These are phyloP conservation scores for Basidiobolus meristosporus DNA, from an alignment of 371 early-diverging fungal genomes.

Conservation along the genomic window DNA sequence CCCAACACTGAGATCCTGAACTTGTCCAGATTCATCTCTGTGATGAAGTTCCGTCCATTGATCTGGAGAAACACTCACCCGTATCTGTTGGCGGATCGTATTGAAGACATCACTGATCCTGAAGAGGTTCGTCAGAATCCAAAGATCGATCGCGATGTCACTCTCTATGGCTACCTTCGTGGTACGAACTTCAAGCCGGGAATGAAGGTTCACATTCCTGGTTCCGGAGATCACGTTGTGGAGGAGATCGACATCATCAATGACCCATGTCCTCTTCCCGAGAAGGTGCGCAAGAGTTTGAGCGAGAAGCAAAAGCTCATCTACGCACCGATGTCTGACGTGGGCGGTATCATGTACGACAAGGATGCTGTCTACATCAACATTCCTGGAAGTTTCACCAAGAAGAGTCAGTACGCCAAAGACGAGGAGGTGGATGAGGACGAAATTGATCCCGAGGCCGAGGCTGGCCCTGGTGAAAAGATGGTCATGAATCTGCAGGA, in stretches of 20 bases:
- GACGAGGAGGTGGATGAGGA: slow-evolving; percentile 9
- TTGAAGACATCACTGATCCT: slow-evolving; percentile 92
- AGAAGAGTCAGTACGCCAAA: slow-evolving; percentile 5
- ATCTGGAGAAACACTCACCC: slow-evolving; percentile 93
- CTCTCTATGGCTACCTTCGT: slow-evolving; percentile 86
- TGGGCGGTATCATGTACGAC: slow-evolving; percentile 94
- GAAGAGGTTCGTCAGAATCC: slow-evolving; percentile 58
- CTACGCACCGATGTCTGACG: slow-evolving; percentile 96
- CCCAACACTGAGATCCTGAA: slow-evolving; percentile 84
- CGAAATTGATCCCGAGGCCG: slow-evolving; percentile 6
- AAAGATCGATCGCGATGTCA: slow-evolving; percentile 77
- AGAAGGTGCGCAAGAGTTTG: slow-evolving; percentile 71
- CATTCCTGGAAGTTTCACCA: slow-evolving; percentile 70
- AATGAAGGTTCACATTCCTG: slow-evolving; percentile 84
- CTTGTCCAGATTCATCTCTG: slow-evolving; percentile 87
- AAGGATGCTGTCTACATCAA: slow-evolving; percentile 96
- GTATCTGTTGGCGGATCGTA: slow-evolving; percentile 86
- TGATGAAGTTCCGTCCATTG: slow-evolving; percentile 92
- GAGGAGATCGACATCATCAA: slow-evolving; percentile 50
- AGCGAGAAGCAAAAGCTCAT: slow-evolving; percentile 86
- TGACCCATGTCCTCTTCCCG: slow-evolving; percentile 91
- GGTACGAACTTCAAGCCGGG: slow-evolving; percentile 77
- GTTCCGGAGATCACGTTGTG: slow-evolving; percentile 77
- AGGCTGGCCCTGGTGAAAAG: slow-evolving; percentile 58
- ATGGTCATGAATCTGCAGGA: slow-evolving; percentile 87